phyloP scores from a whole-genome alignment of 1,139 yeast species.

The Pichiaceae sp. region DNA sequence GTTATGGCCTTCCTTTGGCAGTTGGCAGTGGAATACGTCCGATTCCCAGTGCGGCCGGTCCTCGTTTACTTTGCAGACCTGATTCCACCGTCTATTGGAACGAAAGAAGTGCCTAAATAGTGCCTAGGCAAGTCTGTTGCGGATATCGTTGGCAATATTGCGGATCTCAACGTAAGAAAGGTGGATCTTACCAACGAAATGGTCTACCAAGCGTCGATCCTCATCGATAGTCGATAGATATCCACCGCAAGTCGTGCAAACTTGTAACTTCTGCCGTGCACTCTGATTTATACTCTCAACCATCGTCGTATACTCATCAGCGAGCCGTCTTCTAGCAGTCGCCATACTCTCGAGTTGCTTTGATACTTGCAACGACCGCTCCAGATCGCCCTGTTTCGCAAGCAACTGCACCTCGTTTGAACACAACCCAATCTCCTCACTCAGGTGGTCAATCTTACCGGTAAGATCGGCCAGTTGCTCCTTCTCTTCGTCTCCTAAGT shows the following conservation, averaged over 20 bases:
- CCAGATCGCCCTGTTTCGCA: constrained; percentile 40
- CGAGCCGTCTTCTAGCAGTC: constrained; percentile 39
- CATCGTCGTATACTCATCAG: constrained; percentile 47
- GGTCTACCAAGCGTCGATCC: constrained; percentile 86
- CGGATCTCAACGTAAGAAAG: constrained; percentile 74
- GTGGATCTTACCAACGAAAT: constrained; percentile 83
- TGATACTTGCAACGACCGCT: constrained; percentile 41
- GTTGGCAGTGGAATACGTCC: neutral
- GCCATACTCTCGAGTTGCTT: constrained; percentile 33
- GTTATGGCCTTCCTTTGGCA: neutral
- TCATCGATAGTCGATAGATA: constrained; percentile 80
- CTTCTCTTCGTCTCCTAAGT: constrained; percentile 54
- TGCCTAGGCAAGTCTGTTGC: neutral
- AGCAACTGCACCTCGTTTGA: constrained; percentile 61
- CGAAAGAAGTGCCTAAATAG: constrained; percentile 8
- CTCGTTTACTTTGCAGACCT: constrained; percentile 18
- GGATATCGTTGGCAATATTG: constrained; percentile 40
- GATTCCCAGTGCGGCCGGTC: constrained; percentile 9
- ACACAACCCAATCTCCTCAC: constrained; percentile 59
- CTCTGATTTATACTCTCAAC: constrained; percentile 77
- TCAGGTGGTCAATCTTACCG: constrained; percentile 58
- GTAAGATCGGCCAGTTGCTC: constrained; percentile 51
- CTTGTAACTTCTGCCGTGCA: constrained; percentile 85
- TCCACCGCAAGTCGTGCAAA: constrained; percentile 89
- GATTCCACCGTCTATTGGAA: constrained; percentile 25